Base-by-base conservation (phyloP, 2,329 filamentous ascomycete genomes). In the Exophiala alcalophila region DNA sequence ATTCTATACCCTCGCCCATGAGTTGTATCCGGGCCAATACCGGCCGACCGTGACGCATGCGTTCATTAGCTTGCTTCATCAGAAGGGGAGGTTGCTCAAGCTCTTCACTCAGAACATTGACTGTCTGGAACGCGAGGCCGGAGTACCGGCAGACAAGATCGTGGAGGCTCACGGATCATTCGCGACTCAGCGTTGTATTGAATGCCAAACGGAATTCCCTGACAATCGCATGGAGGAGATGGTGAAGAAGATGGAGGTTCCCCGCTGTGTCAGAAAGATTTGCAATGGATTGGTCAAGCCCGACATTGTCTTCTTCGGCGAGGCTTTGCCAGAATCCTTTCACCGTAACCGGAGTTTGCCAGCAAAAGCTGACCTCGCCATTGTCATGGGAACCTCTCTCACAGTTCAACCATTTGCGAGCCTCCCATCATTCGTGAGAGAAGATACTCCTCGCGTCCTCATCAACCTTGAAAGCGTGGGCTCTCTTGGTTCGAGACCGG, bases 51-150 rank as follows among this genome's bases (percentile, higher is more conserved):
- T 97, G 40, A 85, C 89, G 2, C 92, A 98, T 66, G 83, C 80
- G 24, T 98, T 98, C 65, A 82, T 98, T 57, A 76, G 80, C 10
- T 72, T 98, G 16, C 79, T 97, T 11, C 77, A 90, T 44, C 72
- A 81, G 47, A 95, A 94, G 66, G 80, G 79, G 3, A 70, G 91
- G 27, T 70, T 98, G 16, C 70, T 84, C 53, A 92, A 89, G 71
- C 78, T 92, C 39, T 98, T 97, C 65, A 96, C 92, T 0, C 92
- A 98, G 61, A 98, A 98, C 60, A 97, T 98, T 55, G 92, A 98
- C 68, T 95, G 89, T 58, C 75, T 98, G 9, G 92, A 98, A 67
- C 80, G 90, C 15, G 76, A 79, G 54, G 92, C 91, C 9, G 92
- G 92, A 18, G 81, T 98, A 1, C 86, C 89, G 0, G 74, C 71